Percentiles rank a stretch among this genome's conserved stretches.
These are phyloP conservation scores for Artemisia argyi DNA, from an alignment of 129 eudicot species.

Conservation along the genomic window DNA sequence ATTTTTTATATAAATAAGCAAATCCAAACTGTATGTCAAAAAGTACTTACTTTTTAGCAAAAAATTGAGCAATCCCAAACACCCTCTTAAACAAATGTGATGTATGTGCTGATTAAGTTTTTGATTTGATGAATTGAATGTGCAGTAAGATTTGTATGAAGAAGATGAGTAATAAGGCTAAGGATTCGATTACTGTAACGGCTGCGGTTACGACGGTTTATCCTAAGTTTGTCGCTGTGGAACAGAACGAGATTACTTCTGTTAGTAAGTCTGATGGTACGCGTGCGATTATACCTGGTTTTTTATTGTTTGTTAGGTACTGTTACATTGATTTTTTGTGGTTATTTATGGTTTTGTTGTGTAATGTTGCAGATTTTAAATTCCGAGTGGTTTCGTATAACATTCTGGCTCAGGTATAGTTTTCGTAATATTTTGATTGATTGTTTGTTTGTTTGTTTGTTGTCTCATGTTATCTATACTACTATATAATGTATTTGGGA, in stretches of 20 bases:
- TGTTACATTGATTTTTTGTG: not conserved
- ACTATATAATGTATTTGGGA: too few species aligned
- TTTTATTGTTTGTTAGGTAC: not conserved
- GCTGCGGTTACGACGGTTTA: slow-evolving; percentile 36
- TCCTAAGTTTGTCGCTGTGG: slow-evolving; percentile 78
- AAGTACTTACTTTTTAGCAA: too few species aligned
- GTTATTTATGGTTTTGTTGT: not conserved
- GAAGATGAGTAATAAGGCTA: slow-evolving; percentile 50
- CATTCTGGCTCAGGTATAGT: slow-evolving; percentile 86
- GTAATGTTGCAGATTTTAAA: slow-evolving; percentile 48
- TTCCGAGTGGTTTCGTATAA: slow-evolving; percentile 84
- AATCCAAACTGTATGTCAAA: too few species aligned
- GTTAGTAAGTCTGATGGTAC: slow-evolving; percentile 60
- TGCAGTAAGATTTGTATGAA: slow-evolving; percentile 51
- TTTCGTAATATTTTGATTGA: slow-evolving; percentile 9
- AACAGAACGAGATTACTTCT: slow-evolving; percentile 63
- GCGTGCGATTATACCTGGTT: not conserved
- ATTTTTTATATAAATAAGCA: too few species aligned
- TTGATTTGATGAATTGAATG: slow-evolving; percentile 14
- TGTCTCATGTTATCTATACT: too few species aligned
- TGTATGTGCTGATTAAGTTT: too few species aligned
- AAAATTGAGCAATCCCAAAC: too few species aligned
- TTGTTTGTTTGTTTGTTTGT: not conserved
- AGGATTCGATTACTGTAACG: not conserved
- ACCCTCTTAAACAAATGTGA: too few species aligned